These are phyloP conservation scores for Botrytis hyacinthi DNA, from an alignment of 2,329 filamentous ascomycete genomes.

Conservation along the genomic window DNA sequence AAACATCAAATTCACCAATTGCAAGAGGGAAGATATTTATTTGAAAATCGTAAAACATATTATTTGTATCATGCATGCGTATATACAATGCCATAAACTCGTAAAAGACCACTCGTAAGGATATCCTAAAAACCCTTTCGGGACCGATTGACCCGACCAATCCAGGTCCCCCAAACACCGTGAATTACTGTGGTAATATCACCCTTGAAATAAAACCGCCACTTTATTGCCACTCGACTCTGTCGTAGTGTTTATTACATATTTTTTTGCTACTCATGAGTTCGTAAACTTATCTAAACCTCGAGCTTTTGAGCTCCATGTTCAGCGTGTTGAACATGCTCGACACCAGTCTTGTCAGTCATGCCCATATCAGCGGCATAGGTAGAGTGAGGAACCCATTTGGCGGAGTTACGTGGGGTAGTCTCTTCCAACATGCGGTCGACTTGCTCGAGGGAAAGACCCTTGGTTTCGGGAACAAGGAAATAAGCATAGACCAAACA, in stretches of 20 bases:
- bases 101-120: neutral
- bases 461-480: constrained; percentile 71
- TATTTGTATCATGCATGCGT: neutral
- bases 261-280: too few relatives aligned
- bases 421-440: constrained; percentile 59
- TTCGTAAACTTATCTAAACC: neutral
- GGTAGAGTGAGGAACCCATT: constrained; percentile 36
- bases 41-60: neutral
- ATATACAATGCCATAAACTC: neutral
- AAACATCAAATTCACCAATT: neutral
- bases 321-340: constrained; percentile 7
- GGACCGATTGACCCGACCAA: constrained; percentile 6
- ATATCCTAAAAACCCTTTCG: neutral
- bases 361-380: constrained; percentile 32
- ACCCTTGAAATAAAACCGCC: neutral
- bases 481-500: constrained; percentile 57
- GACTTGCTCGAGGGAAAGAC: constrained; percentile 69
- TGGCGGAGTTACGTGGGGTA: constrained; percentile 41
- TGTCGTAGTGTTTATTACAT: neutral
- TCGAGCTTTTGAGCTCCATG: neutral
- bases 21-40: neutral
- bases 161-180: constrained; percentile 1
- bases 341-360: constrained; percentile 13
- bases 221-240: neutral
- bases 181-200: neutral